Evolutionary conservation across 768 basidiomycete species (phyloP).

Genomic region (Stropharia rugosoannulata): DNA sequence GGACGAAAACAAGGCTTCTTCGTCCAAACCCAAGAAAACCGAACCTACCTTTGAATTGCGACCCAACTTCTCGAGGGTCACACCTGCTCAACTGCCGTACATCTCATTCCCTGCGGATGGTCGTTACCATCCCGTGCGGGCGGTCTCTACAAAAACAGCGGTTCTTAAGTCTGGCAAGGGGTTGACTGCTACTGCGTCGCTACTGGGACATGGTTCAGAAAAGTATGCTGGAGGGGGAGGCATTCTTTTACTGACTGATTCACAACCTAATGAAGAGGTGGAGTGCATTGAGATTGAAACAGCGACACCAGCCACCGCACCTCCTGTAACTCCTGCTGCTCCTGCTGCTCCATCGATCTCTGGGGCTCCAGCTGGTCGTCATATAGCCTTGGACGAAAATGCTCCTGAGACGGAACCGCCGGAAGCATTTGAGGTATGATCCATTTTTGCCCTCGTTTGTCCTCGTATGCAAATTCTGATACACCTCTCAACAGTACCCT

Average conservation of each 20-base stretch:
- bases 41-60: conserved; percentile 79
- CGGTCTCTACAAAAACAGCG: conserved; percentile 55
- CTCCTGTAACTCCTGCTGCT: conserved; percentile 26
- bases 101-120: conserved; percentile 78
- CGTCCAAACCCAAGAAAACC: conserved; percentile 52
- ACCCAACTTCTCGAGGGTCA: conserved; percentile 90
- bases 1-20: conserved; percentile 36
- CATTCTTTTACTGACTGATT: conserved; percentile 81
- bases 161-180: conserved; percentile 34
- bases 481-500: conserved; percentile 53
- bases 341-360: conserved; percentile 29
- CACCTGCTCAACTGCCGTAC: conserved; percentile 83
- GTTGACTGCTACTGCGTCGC: conserved; percentile 23
- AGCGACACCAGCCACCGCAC: conserved; percentile 26
- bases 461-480: conserved; percentile 12
- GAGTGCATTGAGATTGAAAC: conserved; percentile 70
- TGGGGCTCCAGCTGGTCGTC: conserved; percentile 39
- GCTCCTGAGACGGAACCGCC: conserved; percentile 76
- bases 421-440: conserved; percentile 78
- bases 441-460: conserved; percentile 17
- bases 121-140: conserved; percentile 88
- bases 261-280: conserved; percentile 63
- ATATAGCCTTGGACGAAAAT: conserved; percentile 70
- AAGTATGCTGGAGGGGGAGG: conserved; percentile 82
- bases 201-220: conserved; percentile 43